Evolutionary conservation across 2,329 filamentous ascomycete genomes (phyloP), one percentile per base, ranked within the genome.

Genomic region (Orbilia quercus): DNA sequence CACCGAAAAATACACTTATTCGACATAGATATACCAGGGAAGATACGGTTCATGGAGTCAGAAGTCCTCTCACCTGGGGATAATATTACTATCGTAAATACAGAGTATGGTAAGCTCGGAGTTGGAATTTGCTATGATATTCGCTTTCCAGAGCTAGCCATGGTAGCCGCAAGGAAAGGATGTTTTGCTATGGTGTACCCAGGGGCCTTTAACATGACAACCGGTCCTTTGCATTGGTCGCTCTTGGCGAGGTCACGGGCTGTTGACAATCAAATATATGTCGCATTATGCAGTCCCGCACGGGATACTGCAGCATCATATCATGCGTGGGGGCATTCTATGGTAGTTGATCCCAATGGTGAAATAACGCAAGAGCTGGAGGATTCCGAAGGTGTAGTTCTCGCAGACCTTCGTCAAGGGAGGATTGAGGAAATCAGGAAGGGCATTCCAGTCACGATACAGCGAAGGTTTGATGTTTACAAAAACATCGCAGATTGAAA

Each of bases 101-200:
- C 93, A 1, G 92, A 90, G 76, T 96, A 96, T 81, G 95, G 95
- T 71, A 90, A 87, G 80, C 87, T 99, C 75, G 92, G 87, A 2
- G 83, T 99, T 2, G 93, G 91, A 31, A 98, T 99, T 80, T 99
- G 95, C 85, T 99, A 99, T 82, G 95, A 99, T 82, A 88, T 99
- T 63, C 91, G 95, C 42, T 99, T 99, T 83, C 94, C 95, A 0
- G 95, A 98, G 82, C 84, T 96, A 9, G 95, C 92, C 1, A 95
- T 88, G 80, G 89, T 98, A 65, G 94, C 94, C 0, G 91, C 94
- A 18, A 86, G 95, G 31, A 88, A 88, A 76, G 92, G 90, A n/a
- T 90, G 88, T 67, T 99, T 99, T 81, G 85, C 91, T 48, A 86
- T 98, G 60, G 80, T 98, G 16, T 98, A 97, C 81, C 95, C 95